Evolutionary conservation across 371 early-diverging fungal species (phyloP).

Genomic region (Thermomucor indicae-seudaticae): DNA sequence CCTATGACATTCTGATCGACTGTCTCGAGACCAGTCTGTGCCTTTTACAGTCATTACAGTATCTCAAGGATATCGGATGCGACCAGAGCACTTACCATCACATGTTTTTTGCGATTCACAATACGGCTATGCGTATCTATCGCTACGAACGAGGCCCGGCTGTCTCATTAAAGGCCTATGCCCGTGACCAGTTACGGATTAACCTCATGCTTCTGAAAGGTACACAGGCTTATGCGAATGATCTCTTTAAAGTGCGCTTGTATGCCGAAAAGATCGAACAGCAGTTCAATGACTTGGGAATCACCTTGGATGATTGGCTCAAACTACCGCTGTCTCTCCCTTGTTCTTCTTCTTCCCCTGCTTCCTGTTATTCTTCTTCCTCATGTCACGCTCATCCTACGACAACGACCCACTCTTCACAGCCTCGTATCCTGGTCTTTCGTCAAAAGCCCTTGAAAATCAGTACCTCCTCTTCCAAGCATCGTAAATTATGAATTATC

Average conservation of each 20-base stretch:
- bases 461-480: neutral
- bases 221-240: slow-evolving; percentile 38
- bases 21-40: slow-evolving; percentile 32
- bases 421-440: slow-evolving; percentile 1
- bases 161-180: slow-evolving; percentile 1
- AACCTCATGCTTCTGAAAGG: slow-evolving; percentile 31
- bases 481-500: no score
- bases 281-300: slow-evolving; percentile 15
- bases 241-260: slow-evolving; percentile 37
- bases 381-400: neutral
- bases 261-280: slow-evolving; percentile 42
- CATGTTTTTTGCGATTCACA: slow-evolving; percentile 48
- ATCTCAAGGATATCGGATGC: slow-evolving; percentile 30
- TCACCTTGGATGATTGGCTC: neutral
- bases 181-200: slow-evolving; percentile 29
- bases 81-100: slow-evolving; percentile 50
- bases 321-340: no score
- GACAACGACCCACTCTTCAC: neutral
- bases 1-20: slow-evolving; percentile 26
- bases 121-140: slow-evolving; percentile 29
- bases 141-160: neutral
- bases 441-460: slow-evolving; percentile 3
- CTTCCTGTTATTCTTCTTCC: neutral
- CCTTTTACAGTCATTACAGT: slow-evolving; percentile 23
- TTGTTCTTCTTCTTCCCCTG: neutral